Conservation (phyloP, 2,329 filamentous ascomycete species). For the Diplodia seriata region DNA sequence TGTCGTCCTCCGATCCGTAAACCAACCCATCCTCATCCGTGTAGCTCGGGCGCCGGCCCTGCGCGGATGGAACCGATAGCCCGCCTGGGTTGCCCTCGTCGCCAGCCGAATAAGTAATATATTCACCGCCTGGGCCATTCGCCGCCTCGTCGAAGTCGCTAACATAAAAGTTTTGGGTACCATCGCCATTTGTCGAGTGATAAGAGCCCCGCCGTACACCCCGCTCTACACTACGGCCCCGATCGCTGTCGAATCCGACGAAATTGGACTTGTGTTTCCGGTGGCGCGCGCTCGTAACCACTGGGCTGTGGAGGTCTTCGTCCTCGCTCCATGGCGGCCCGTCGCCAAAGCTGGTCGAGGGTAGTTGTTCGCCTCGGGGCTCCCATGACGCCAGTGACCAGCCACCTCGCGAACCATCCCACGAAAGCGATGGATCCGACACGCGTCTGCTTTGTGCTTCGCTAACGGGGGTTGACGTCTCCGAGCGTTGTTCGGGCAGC, state of each 20-base stretch:
- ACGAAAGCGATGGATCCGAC: constrained; percentile 78
- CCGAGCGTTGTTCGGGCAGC: constrained; percentile 79
- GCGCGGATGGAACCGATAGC: constrained; percentile 42
- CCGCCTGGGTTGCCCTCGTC: constrained; percentile 27
- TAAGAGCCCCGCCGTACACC: constrained; percentile 57
- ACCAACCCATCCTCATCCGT: constrained; percentile 50
- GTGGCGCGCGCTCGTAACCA: constrained; percentile 82
- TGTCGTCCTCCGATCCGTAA: constrained; percentile 51
- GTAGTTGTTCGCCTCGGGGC: constrained; percentile 69
- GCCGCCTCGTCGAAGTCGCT: constrained; percentile 69
- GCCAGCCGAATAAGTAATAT: constrained; percentile 69
- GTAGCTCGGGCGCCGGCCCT: constrained; percentile 57
- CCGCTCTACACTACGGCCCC: constrained; percentile 38
- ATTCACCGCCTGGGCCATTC: constrained; percentile 79
- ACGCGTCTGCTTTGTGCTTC: constrained; percentile 71
- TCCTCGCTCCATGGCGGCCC: constrained; percentile 95
- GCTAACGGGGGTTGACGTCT: constrained; percentile 82
- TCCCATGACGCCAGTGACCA: constrained; percentile 64
- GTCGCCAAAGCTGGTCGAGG: constrained; percentile 78
- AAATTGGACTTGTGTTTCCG: constrained; percentile 73
- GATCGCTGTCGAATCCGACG: constrained; percentile 49
- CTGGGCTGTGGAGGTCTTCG: constrained; percentile 89
- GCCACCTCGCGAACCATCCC: constrained; percentile 70
- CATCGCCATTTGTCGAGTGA: constrained; percentile 66
- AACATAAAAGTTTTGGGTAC: constrained; percentile 76